Conservation (phyloP, 306 rosid genomes). For the Fragaria vesca region DNA sequence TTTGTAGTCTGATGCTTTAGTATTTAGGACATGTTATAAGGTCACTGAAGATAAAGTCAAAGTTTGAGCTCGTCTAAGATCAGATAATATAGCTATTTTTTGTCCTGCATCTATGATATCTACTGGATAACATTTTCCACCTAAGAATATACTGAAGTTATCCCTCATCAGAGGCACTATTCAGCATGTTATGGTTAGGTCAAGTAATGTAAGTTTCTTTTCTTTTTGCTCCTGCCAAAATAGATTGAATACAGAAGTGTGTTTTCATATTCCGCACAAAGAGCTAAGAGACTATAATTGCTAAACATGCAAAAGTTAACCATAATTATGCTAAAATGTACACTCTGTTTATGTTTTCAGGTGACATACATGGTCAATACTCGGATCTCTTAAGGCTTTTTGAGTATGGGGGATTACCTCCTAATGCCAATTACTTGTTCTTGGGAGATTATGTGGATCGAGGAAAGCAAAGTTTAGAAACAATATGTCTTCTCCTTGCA, state of each 20-base stretch:
- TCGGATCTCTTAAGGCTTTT: constrained; percentile 93
- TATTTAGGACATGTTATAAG: neutral
- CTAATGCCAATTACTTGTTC: constrained; percentile 85
- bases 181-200: neutral
- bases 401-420: constrained; percentile 95
- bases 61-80: neutral
- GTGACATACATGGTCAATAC: constrained; percentile 94
- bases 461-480: constrained; percentile 92
- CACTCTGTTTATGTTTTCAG: constrained; percentile 43
- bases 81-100: neutral
- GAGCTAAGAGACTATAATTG: neutral
- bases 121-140: neutral
- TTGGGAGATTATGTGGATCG: constrained; percentile 98
- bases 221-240: neutral
- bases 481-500: constrained; percentile 93
- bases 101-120: neutral
- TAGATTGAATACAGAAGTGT: neutral
- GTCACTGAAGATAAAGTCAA: neutral
- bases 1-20: neutral
- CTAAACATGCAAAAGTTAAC: neutral
- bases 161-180: neutral
- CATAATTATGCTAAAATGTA: neutral
- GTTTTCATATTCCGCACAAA: neutral
- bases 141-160: neutral
- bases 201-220: neutral